Evolutionary conservation across 2,329 filamentous ascomycete genomes (phyloP).

Genomic region (Drechslera avenae): DNA sequence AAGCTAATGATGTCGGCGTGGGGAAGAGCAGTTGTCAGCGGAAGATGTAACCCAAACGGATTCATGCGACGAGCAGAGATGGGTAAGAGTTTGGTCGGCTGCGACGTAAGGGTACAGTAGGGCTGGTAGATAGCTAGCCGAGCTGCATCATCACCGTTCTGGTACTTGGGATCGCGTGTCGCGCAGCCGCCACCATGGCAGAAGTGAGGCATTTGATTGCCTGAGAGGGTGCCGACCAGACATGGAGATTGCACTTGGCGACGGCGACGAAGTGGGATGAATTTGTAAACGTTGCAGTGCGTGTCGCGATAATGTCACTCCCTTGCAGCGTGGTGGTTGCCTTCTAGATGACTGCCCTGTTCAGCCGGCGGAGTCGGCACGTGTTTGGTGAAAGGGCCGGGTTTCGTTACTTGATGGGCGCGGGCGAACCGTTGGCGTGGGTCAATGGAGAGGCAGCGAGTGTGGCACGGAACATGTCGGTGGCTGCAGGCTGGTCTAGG

Average conservation of each 20-base stretch:
- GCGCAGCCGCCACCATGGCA: constrained; percentile 29
- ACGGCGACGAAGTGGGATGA: no score
- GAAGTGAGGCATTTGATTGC: constrained; percentile 18
- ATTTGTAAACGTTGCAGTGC: not conserved
- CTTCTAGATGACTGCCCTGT: constrained; percentile 2
- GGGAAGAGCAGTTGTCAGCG: constrained; percentile 26
- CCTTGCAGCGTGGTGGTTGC: constrained; percentile 10
- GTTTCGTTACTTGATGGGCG: constrained; percentile 14
- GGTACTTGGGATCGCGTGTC: constrained; percentile 31
- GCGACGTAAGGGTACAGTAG: no score
- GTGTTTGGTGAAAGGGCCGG: constrained; percentile 20
- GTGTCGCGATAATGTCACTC: not conserved
- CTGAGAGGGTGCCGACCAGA: constrained; percentile 1
- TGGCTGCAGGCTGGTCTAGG: constrained; percentile 6
- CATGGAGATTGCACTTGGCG: no score
- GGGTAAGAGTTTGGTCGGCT: constrained; percentile 23
- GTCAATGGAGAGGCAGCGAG: constrained; percentile 7
- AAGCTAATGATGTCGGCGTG: constrained; percentile 6
- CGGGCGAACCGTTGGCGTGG: constrained; percentile 21
- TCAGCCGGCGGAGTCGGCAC: constrained; percentile 19
- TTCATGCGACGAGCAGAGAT: constrained; percentile 32
- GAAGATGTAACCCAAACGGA: constrained; percentile 42
- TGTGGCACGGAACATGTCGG: constrained; percentile 7
- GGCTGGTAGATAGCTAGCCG: constrained; percentile 28
- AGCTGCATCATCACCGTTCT: constrained; percentile 23